Conservation (phyloP, 257 asterid species). For the Solanum sparsipilum region DNA sequence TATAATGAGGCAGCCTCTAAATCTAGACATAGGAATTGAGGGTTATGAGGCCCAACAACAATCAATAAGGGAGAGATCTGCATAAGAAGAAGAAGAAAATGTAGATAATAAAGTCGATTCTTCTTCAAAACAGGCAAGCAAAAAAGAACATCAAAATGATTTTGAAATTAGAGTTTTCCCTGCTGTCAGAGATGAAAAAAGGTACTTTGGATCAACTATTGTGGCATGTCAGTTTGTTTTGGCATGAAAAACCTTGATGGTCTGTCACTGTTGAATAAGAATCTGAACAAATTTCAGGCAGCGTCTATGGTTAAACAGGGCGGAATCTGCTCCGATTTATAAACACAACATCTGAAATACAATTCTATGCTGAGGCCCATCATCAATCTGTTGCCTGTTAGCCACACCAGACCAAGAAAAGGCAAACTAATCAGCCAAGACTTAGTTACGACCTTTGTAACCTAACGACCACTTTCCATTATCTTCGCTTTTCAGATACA, state of each 20-base stretch:
- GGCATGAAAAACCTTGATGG: background rate
- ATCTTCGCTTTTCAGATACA: background rate
- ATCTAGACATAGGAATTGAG: too few relatives aligned
- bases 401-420: background rate
- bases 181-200: too few relatives aligned
- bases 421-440: background rate
- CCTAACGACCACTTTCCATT: background rate
- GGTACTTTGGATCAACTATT: too few relatives aligned
- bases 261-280: background rate
- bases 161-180: too few relatives aligned
- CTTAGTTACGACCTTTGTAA: background rate
- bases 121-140: too few relatives aligned
- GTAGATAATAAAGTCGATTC: too few relatives aligned
- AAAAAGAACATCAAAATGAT: too few relatives aligned
- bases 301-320: background rate
- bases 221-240: too few relatives aligned
- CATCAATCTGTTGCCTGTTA: background rate
- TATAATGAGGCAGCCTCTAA: too few relatives aligned
- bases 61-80: too few relatives aligned
- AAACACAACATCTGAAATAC: background rate
- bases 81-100: too few relatives aligned
- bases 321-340: background rate
- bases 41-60: too few relatives aligned
- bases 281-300: background rate
- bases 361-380: background rate